Base-by-base conservation (phyloP, 2,329 filamentous ascomycete genomes). In the Apiospora phragmitis region DNA sequence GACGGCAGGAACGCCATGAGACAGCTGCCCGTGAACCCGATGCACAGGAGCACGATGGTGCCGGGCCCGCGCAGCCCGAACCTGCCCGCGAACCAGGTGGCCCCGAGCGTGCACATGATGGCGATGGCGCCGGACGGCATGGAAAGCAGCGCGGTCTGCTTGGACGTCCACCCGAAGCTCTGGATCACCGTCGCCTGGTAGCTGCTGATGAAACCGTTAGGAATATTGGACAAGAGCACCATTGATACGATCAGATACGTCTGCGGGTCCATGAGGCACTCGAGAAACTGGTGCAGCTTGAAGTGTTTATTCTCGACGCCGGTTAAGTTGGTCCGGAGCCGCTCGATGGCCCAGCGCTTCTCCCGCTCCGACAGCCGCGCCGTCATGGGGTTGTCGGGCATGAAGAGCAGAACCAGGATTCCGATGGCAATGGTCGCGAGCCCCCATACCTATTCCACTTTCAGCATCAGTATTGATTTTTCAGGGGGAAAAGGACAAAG, bases 11-110 rank as follows among this genome's bases (percentile, higher is more conserved):
- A 81, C 12, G 77, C 80, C 78, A 84, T 82, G 18, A 83, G 75
- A 65, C 77, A 79, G 4, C 80, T 84, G 3, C 82, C 83, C 43
- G 84, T 78, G 66, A 86, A 83, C 1, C 80, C 83, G 1, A 83
- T 83, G 11, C 85, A 77, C 26, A 82, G 80, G 69, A 81, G 80
- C 45, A 80, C 75, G 41, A 83, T 76, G 72, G 83, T 82, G 74
- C 80, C 80, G 4, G 80, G 77, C 72, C 80, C 81, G 65, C 84
- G 80, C 69, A 82, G 76, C 16, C 80, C 79, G 42, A 75, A 78
- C 18, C 74, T 76, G 65, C 83, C 81, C 24, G 83, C 82, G 8
- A 80, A 71, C 45, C 79, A 83, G 47, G 80, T 79, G 4, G 80
- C 79, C 12, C 81, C 76, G 1, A 83, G 75, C 4, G 83, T 77